phyloP scores from a whole-genome alignment of 176 grass and related monocot species.

The Carex kokanica region DNA sequence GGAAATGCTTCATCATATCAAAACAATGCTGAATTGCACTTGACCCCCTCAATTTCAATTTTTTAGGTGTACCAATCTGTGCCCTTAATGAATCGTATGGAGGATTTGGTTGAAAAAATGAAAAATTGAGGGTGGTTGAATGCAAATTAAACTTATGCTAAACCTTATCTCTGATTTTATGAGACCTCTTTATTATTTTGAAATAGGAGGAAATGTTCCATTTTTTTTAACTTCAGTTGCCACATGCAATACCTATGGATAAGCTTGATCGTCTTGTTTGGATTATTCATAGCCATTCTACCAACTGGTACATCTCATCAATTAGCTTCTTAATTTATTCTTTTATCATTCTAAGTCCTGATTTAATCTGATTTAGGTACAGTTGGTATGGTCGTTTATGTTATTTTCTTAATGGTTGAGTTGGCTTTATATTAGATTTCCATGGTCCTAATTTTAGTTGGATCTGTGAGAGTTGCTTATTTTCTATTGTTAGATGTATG shows the following conservation, averaged over 20 bases:
- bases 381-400: not conserved
- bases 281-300: conserved; percentile 37
- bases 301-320: conserved; percentile 43
- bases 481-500: not conserved
- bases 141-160: not conserved
- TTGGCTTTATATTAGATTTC: not conserved
- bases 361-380: not conserved
- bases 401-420: not conserved
- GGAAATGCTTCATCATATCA: not conserved
- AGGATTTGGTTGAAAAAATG: not conserved
- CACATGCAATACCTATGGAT: conserved; percentile 62
- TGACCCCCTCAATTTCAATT: not conserved
- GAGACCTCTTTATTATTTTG: not conserved
- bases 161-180: not conserved
- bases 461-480: not conserved
- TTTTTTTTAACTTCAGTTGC: conserved; percentile 65
- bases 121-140: not conserved
- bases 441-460: not conserved
- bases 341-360: not conserved
- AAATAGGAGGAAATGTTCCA: conserved; percentile 51
- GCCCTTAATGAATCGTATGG: not conserved
- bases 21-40: not conserved
- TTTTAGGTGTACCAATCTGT: not conserved
- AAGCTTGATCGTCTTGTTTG: conserved; percentile 52
- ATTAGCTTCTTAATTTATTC: not conserved